Percentiles rank a stretch among this genome's conserved stretches.
Evolutionary conservation across 2,329 filamentous ascomycete species (phyloP).

Genomic region (Metarhizium album): DNA sequence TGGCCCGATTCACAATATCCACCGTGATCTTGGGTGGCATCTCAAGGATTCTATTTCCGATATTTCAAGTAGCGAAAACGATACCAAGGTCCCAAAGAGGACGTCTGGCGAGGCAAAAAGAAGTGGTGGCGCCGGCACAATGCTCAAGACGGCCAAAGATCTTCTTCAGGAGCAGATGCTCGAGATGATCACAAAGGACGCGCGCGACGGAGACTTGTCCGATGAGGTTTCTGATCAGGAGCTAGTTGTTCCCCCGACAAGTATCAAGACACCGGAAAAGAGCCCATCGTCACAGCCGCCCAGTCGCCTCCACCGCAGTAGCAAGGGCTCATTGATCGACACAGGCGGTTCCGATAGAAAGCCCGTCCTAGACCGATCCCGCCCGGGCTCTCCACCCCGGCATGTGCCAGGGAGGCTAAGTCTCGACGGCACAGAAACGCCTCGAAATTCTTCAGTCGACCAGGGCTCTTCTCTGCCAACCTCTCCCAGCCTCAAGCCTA

Average conservation of each 20-base stretch:
- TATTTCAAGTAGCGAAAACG: slow-evolving; percentile 47
- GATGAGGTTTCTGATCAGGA: slow-evolving; percentile 19
- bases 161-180: slow-evolving; percentile 52
- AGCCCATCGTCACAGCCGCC: slow-evolving; percentile 15
- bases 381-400: slow-evolving; percentile 12
- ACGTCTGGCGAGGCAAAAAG: slow-evolving; percentile 17
- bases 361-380: slow-evolving; percentile 11
- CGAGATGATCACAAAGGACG: slow-evolving; percentile 47
- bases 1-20: slow-evolving; percentile 34
- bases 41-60: slow-evolving; percentile 45
- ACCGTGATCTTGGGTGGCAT: slow-evolving; percentile 41
- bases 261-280: slow-evolving; percentile 22
- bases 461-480: slow-evolving; percentile 35
- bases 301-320: slow-evolving; percentile 23
- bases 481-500: slow-evolving; percentile 40
- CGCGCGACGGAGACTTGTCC: slow-evolving; percentile 28
- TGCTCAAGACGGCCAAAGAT: slow-evolving; percentile 37
- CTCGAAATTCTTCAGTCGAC: slow-evolving; percentile 29
- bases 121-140: slow-evolving; percentile 32
- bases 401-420: slow-evolving; percentile 29
- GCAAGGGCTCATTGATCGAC: slow-evolving; percentile 26
- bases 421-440: slow-evolving; percentile 32
- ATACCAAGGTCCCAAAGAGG: slow-evolving; percentile 23
- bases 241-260: slow-evolving; percentile 20
- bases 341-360: slow-evolving; percentile 29